phyloP scores from a whole-genome alignment of 139 green algal genomes.

The Ettlia oleoabundans region DNA sequence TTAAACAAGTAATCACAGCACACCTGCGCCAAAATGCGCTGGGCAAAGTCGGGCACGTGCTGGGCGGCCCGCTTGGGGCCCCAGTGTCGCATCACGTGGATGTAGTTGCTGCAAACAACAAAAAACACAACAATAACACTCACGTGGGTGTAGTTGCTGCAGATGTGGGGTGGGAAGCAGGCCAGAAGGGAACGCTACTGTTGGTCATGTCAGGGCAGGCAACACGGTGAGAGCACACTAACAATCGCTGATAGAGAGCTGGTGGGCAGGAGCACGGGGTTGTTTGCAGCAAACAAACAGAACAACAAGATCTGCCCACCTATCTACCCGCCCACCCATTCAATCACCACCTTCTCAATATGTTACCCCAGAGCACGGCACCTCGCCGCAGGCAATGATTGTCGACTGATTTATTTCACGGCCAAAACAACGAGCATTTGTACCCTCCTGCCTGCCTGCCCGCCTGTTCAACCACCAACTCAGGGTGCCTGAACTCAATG shows the following conservation, averaged over 20 bases:
- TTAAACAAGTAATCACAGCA: too few relatives aligned
- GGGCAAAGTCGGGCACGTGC: slow-evolving; percentile 82
- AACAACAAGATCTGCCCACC: too few relatives aligned
- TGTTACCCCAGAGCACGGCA: too few relatives aligned
- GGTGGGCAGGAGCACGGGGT: background rate
- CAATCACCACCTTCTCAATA: too few relatives aligned
- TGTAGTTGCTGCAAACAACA: slow-evolving; percentile 76
- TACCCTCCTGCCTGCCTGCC: too few relatives aligned
- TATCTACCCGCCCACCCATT: too few relatives aligned
- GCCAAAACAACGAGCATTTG: too few relatives aligned
- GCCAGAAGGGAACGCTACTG: background rate
- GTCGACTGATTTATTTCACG: too few relatives aligned
- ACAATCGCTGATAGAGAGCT: background rate
- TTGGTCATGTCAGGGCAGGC: background rate
- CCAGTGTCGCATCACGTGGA: slow-evolving; percentile 83
- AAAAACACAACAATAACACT: background rate
- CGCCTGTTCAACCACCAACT: too few relatives aligned
- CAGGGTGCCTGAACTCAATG: too few relatives aligned
- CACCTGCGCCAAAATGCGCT: slow-evolving; percentile 64
- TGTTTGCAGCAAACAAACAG: background rate
- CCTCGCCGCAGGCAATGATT: too few relatives aligned
- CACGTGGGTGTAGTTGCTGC: slow-evolving; percentile 91
- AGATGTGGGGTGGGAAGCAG: background rate
- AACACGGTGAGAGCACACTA: background rate
- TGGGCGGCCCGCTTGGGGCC: slow-evolving; percentile 43